Evolutionary conservation across 2,329 filamentous ascomycete genomes (phyloP).

Genomic region (Colletotrichum sidae): DNA sequence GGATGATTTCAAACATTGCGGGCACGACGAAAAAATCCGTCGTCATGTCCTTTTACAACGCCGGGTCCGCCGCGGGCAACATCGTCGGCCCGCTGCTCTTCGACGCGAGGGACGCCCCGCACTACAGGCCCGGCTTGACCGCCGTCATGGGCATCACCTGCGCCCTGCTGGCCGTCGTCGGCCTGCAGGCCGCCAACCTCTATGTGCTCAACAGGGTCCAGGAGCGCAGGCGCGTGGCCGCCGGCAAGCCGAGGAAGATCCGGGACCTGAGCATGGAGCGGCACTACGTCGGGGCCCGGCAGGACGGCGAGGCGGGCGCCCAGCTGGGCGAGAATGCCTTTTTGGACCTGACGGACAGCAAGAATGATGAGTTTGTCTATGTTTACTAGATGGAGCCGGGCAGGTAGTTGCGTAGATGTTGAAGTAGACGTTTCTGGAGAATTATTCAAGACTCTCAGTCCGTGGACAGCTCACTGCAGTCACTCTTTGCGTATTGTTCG

Average conservation of each 20-base stretch:
- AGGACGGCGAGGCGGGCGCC: conserved; percentile 40
- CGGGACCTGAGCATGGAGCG: conserved; percentile 69
- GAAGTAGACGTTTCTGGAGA: not conserved
- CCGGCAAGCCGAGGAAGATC: conserved; percentile 71
- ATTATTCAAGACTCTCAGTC: too few relatives aligned
- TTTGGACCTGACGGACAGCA: conserved; percentile 71
- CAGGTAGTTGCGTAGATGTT: not conserved
- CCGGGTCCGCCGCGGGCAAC: conserved; percentile 71
- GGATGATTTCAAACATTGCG: conserved; percentile 77
- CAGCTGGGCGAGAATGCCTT: conserved; percentile 62
- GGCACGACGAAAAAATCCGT: conserved; percentile 76
- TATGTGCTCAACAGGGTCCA: conserved; percentile 62
- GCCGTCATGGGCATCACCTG: conserved; percentile 66
- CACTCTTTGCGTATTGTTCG: too few relatives aligned
- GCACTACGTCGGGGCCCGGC: conserved; percentile 54
- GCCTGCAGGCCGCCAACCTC: conserved; percentile 22
- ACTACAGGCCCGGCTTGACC: conserved; percentile 68
- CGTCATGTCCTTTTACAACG: conserved; percentile 73
- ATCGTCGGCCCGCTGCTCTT: conserved; percentile 76
- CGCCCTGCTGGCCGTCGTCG: conserved; percentile 50
- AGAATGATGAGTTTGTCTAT: conserved; percentile 78
- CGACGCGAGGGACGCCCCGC: conserved; percentile 65
- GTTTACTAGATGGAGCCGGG: conserved; percentile 58
- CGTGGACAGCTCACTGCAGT: too few relatives aligned
- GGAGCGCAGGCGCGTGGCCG: conserved; percentile 62